Evolutionary conservation across 129 eudicot genomes (phyloP), one percentile per base, ranked within the genome.

Genomic region (Deinandra increscens): DNA sequence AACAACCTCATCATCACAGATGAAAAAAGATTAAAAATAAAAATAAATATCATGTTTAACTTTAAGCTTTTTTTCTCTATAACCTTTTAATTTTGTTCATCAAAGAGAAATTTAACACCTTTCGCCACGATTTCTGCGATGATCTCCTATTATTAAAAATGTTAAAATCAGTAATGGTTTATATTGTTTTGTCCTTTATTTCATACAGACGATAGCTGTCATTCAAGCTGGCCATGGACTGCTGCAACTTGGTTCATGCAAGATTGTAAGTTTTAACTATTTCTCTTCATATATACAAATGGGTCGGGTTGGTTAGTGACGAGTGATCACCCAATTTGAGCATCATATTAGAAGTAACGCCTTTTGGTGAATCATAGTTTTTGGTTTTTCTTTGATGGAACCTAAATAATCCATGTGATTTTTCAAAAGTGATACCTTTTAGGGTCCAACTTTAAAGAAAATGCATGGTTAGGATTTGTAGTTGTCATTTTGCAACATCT

Each of bases 171-270:
- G 3, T 72, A 9, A 33, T 46, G 6, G 61, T 59, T 42, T 29
- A 41, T 65, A 43, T 49, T 11, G 42, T 37, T 46, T 67, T 60
- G 41, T 26, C 11, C 23, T 23, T 50, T 29, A 37, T 29, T 53
- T 70, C 37, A 7, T 48, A 62, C 78, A 92, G 98, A 93, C 98
- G 19, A 93, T 93, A 45, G 98, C 98, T 64, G 98, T 93, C 41
- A 89, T 93, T 78, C 98, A 93, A 85, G 98, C 98, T 78, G 98
- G 96, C 55, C 98, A 93, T 83, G 98, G 98, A 60, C 95, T 89
- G 68, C 84, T 93, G 70, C 98, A 93, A 66, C 95, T 93, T 38
- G 98, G 98, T 63, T 93, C 98, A 42, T 93, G 97, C 95, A 93
- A 93, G 82, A 93, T 89, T 83, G 98, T 93, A 81, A 89, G 98